Percentiles rank a stretch among this genome's conserved stretches.
Conservation (phyloP, 1,284 basidiomycete genomes). For the Serendipita sp. region DNA sequence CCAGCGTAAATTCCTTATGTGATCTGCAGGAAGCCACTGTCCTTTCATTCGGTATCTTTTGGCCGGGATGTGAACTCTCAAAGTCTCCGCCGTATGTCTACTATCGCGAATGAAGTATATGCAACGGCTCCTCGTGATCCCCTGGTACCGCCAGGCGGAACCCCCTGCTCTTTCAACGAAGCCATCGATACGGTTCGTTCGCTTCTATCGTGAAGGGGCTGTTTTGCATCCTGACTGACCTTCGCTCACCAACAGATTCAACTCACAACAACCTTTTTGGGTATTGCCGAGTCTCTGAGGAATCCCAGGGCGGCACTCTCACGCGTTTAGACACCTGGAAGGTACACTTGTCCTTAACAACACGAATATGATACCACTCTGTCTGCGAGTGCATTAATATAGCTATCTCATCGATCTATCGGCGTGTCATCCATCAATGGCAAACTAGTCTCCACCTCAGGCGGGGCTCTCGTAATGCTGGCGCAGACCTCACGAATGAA, state of each 20-base stretch:
- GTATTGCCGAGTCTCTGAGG: slow-evolving; percentile 41
- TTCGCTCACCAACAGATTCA: slow-evolving; percentile 26
- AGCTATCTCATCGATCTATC: no score
- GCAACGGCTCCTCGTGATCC: slow-evolving; percentile 33
- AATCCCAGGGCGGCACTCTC: slow-evolving; percentile 37
- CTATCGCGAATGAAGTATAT: slow-evolving; percentile 38
- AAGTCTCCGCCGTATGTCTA: slow-evolving; percentile 36
- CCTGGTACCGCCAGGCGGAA: slow-evolving; percentile 23
- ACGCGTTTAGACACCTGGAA: background rate
- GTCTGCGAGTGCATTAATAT: no score
- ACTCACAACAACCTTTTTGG: slow-evolving; percentile 47
- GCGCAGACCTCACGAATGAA: no score
- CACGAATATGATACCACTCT: no score
- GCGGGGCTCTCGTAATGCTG: no score
- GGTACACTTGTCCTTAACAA: no score
- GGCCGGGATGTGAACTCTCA: slow-evolving; percentile 25
- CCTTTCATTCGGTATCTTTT: slow-evolving; percentile 47
- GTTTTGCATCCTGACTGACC: background rate
- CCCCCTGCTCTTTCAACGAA: slow-evolving; percentile 36
- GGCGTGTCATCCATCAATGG: no score
- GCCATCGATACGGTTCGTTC: slow-evolving; percentile 39
- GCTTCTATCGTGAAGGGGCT: background rate
- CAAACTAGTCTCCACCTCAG: no score
- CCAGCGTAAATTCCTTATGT: background rate
- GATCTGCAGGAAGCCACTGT: slow-evolving; percentile 34